Base-by-base conservation (phyloP, 148 eudicot species). In the Chenopodium quinoa region DNA sequence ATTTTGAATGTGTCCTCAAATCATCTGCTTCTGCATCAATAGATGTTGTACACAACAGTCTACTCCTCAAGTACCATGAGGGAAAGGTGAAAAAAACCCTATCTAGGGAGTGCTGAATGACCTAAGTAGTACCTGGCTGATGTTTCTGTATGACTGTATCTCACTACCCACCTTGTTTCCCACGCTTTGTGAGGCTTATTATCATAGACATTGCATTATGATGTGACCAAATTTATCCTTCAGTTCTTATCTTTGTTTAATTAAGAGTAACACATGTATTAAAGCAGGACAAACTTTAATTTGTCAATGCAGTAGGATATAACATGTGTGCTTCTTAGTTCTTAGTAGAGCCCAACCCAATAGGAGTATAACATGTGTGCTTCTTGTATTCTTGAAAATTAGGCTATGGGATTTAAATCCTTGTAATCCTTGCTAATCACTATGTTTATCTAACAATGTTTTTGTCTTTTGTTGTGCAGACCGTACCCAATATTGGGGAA, bases 401-500 rank as follows among this genome's bases (percentile, higher is more conserved):
- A 25, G 27, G 34, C 20, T 71, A 71, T 71, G 27, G 47, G 50
- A 1, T 71, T 37, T 14, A 4, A 73, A 23, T 17, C 8, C 58
- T 73, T 23, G 32, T 11, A n/a, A 48, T 73, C 52, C 52, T 47
- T 73, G 19, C 16, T 11, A 46, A 40, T 47, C 9, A 4, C 8
- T 23, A 60, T 8, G 17, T 27, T 73, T 16, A 4, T 50, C 13
- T 22, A 20, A 16, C 25, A 1, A 50, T 23, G 10, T 16, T 52
- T 6, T 47, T 66, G 79, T 23, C 60, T 64, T 27, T 17, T 68
- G 58, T 81, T 31, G 44, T 80, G 78, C 97, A 96, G 99, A 75
- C 97, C 95, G 58, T 82, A 64, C 85, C 83, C 92, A 47, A 96
- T 96, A 73, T 77, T 94, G 87, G 89, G 92, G 85, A 96, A 96